phyloP scores from a whole-genome alignment of 2,329 filamentous ascomycete genomes.

The Xylariales sp. region DNA sequence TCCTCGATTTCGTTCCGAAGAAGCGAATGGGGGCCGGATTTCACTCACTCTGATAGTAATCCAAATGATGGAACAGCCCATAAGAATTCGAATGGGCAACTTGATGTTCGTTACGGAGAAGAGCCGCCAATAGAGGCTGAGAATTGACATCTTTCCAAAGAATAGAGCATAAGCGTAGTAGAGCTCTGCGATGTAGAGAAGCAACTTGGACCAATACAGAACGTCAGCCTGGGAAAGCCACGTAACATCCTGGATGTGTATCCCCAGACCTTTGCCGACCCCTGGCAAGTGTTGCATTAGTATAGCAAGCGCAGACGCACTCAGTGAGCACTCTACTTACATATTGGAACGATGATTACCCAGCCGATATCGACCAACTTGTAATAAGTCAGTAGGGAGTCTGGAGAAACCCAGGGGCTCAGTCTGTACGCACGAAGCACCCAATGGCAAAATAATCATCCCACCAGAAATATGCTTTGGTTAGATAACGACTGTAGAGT shows the following conservation, averaged over 20 bases:
- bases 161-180: constrained; percentile 24
- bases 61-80: constrained; percentile 20
- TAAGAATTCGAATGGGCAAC: constrained; percentile 23
- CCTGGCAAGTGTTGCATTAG: neutral
- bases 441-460: constrained; percentile 9
- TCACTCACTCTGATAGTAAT: constrained; percentile 18
- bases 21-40: too few relatives aligned
- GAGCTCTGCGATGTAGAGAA: constrained; percentile 23
- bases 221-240: constrained; percentile 2
- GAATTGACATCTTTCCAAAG: constrained; percentile 24
- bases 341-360: constrained; percentile 5
- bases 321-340: neutral
- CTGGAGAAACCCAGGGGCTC: neutral
- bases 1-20: neutral
- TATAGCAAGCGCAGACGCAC: neutral
- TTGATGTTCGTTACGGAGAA: constrained; percentile 24
- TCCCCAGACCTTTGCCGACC: constrained; percentile 5
- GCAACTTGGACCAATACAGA: constrained; percentile 9
- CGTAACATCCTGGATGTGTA: constrained; percentile 11
- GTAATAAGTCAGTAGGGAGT: neutral
- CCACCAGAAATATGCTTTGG: constrained; percentile 8
- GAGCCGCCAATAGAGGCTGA: constrained; percentile 26
- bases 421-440: constrained; percentile 5
- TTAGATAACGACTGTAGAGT: constrained; percentile 5
- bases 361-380: constrained; percentile 4